Conservation (phyloP, 2,329 filamentous ascomycete species). For the Sporothrix pallida region DNA sequence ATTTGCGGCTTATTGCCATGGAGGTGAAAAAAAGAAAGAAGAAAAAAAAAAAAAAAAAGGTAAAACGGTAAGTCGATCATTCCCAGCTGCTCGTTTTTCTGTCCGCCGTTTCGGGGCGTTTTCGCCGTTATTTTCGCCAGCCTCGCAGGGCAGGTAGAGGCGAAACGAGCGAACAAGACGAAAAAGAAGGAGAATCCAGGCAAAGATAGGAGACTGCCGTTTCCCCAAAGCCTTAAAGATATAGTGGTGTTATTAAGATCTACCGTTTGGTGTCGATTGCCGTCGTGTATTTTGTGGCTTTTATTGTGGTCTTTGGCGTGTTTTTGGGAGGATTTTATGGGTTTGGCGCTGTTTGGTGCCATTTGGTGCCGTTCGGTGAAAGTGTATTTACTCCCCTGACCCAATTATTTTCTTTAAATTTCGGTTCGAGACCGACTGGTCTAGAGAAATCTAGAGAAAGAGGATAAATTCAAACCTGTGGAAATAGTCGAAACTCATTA, state of each 20-base stretch:
- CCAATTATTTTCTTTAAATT: neutral
- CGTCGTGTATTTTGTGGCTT: no score
- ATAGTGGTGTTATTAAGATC: constrained; percentile 4
- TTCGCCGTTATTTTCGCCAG: neutral
- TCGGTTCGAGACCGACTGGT: neutral
- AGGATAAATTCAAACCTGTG: neutral
- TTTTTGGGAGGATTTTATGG: no score
- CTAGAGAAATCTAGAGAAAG: neutral
- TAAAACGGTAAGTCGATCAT: neutral
- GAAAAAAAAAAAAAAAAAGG: no score
- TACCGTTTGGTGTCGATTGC: neutral
- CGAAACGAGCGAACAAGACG: neutral
- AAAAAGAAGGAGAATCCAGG: no score
- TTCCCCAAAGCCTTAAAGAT: neutral
- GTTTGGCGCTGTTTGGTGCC: neutral
- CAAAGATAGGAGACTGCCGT: neutral
- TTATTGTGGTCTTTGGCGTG: no score
- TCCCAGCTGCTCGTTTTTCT: neutral
- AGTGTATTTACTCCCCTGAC: constrained; percentile 10
- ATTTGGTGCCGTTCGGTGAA: neutral
- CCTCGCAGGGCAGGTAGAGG: neutral
- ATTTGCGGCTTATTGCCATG: constrained; percentile 3
- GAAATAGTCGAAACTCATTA: no score
- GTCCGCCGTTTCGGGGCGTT: no score
- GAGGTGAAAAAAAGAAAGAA: no score